Evolutionary conservation across 495 filamentous ascomycete species (phyloP).

Genomic region (Neurospora terricola): DNA sequence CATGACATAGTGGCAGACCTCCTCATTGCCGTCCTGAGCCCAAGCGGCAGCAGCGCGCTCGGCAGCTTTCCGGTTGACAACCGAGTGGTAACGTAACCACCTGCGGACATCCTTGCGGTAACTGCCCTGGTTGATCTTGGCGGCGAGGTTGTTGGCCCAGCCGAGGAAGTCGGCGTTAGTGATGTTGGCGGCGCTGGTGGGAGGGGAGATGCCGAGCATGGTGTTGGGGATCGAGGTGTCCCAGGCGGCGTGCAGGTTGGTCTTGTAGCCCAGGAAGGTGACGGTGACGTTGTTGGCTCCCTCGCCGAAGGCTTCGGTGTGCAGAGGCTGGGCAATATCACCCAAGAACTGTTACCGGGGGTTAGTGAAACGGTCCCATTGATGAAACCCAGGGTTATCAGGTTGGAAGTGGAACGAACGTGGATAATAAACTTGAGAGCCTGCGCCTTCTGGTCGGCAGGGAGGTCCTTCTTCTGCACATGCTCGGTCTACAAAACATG

Average conservation of each 20-base stretch:
- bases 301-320: slow-evolving; percentile 45
- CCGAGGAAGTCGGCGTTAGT: slow-evolving; percentile 18
- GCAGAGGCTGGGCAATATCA: slow-evolving; percentile 55
- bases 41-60: slow-evolving; percentile 35
- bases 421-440: slow-evolving; percentile 17
- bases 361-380: neutral
- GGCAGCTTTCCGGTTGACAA: slow-evolving; percentile 29
- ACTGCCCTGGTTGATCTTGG: slow-evolving; percentile 36
- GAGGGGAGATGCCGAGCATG: slow-evolving; percentile 16
- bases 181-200: slow-evolving; percentile 30
- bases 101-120: slow-evolving; percentile 33
- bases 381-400: too few relatives aligned
- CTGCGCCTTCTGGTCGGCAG: neutral
- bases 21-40: slow-evolving; percentile 48
- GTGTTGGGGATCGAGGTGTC: slow-evolving; percentile 55
- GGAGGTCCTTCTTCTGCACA: slow-evolving; percentile 9
- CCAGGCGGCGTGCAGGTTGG: slow-evolving; percentile 56
- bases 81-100: slow-evolving; percentile 34
- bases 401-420: neutral
- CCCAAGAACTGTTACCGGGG: slow-evolving; percentile 33
- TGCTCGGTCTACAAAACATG: slow-evolving; percentile 10
- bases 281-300: slow-evolving; percentile 56
- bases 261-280: slow-evolving; percentile 38
- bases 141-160: slow-evolving; percentile 28
- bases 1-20: slow-evolving; percentile 46